phyloP scores from a whole-genome alignment of 2,329 filamentous ascomycete genomes.

The Diaporthe ampelina region DNA sequence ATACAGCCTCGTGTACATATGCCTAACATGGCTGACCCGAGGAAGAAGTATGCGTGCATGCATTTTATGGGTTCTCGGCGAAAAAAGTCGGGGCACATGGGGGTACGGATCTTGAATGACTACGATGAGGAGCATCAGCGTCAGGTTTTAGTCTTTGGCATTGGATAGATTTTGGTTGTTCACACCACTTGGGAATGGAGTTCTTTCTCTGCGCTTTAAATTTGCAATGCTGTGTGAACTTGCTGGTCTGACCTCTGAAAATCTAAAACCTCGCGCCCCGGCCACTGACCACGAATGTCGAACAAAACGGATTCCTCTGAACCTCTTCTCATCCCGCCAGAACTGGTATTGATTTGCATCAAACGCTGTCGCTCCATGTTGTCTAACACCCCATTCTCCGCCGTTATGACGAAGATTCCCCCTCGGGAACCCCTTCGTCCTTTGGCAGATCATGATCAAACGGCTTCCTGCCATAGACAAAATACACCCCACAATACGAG shows the following conservation, averaged over 20 bases:
- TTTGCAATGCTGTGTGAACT: neutral
- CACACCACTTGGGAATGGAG: conserved; percentile 2
- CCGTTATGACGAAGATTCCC: neutral
- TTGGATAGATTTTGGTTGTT: conserved; percentile 15
- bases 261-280: neutral
- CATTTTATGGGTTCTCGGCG: too few relatives aligned
- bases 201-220: neutral
- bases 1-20: neutral
- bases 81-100: neutral
- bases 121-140: conserved; percentile 9
- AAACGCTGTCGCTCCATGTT: neutral
- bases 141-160: neutral
- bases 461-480: conserved; percentile 40
- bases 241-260: too few relatives aligned
- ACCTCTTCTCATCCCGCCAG: neutral
- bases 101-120: neutral
- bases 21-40: neutral
- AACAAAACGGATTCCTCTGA: too few relatives aligned
- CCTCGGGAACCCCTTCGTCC: neutral
- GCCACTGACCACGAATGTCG: too few relatives aligned
- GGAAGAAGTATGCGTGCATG: neutral
- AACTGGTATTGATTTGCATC: neutral
- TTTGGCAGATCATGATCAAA: conserved; percentile 7
- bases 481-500: conserved; percentile 51
- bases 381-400: too few relatives aligned